A percentile compares a stretch with the other conserved stretches of the same genome.
These are phyloP conservation scores for Amanita jacksonii DNA, from an alignment of 768 basidiomycete species.

Conservation along the genomic window DNA sequence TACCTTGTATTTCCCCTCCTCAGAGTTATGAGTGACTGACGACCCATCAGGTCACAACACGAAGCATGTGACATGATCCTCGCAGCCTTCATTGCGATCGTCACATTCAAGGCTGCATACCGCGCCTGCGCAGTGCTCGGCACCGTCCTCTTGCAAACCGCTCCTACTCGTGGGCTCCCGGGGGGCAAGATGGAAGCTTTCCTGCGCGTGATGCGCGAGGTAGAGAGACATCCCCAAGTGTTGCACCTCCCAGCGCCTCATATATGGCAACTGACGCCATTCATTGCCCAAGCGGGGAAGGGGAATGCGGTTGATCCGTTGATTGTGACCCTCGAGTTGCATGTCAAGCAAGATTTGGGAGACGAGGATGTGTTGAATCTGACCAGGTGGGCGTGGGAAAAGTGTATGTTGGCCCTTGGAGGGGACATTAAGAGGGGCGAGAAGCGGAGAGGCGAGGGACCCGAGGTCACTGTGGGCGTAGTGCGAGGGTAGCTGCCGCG, in stretches of 20 bases:
- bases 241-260: conserved; percentile 78
- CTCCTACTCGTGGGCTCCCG: conserved; percentile 52
- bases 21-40: not conserved
- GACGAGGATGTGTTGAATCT: conserved; percentile 66
- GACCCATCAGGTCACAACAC: conserved; percentile 38
- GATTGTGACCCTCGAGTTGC: conserved; percentile 73
- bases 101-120: conserved; percentile 81
- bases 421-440: conserved; percentile 22
- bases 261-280: conserved; percentile 76
- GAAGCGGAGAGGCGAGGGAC: conserved; percentile 32
- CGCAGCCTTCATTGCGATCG: conserved; percentile 62
- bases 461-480: conserved; percentile 68
- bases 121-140: conserved; percentile 78
- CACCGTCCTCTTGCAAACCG: conserved; percentile 81
- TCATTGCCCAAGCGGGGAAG: conserved; percentile 4
- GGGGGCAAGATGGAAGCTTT: conserved; percentile 75
- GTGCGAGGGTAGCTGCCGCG: conserved; percentile 43
- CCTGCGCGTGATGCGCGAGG: conserved; percentile 71
- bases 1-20: conserved; percentile 1
- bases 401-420: conserved; percentile 44
- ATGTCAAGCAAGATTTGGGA: conserved; percentile 54
- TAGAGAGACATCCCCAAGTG: conserved; percentile 80
- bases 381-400: conserved; percentile 72
- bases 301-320: conserved; percentile 22
- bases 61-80: conserved; percentile 76